Evolutionary conservation across 192 early-diverging fungal genomes (phyloP), one percentile per base, ranked within the genome.

Genomic region (Umbelopsis ramanniana): DNA sequence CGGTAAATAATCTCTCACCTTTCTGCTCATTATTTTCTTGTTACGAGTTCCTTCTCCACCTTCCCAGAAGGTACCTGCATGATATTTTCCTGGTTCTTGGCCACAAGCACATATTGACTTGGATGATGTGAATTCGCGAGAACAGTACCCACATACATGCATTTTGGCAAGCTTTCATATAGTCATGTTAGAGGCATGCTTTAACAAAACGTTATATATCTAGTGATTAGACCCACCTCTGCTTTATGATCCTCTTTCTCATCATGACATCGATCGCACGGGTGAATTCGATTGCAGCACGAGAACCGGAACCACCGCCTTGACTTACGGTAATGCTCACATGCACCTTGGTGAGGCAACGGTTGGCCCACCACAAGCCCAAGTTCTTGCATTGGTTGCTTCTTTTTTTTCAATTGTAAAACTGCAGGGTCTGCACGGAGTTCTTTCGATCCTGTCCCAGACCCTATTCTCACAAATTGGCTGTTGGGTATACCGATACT

Each of bases 261-360:
- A 66, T 95, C 93, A 57, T 97, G 96, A 76, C 96, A 97, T 2
- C 84, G 66, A 77, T 94, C 94, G 70, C 96, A 97, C 0, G 94
- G 86, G 72, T 87, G 94, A 14, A 93, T 78, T 75, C 89, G 93
- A 66, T 86, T 87, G 73, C 96, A 97, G 84, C 96, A 97, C 0
- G 94, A 90, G 76, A 97, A 97, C 21, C 96, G 87, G 81, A 97
- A 93, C 94, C 94, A 97, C 23, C 96, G 85, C 47, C 89, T 89
- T 22, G 93, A 94, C 77, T 91, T 93, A n/a, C 85, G 75, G 77
- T 94, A 97, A 67, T 97, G 95, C 55, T 85, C 81, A 79, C 96
- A 97, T 0, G 91, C 80, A 2, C 96, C 95, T 63, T 91, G 89
- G 46, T 91, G 72, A 0, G 94, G 92, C 33, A 96, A 81, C 17